These are phyloP conservation scores for Lactarius hatsudake DNA, from an alignment of 768 basidiomycete species.

Conservation along the genomic window DNA sequence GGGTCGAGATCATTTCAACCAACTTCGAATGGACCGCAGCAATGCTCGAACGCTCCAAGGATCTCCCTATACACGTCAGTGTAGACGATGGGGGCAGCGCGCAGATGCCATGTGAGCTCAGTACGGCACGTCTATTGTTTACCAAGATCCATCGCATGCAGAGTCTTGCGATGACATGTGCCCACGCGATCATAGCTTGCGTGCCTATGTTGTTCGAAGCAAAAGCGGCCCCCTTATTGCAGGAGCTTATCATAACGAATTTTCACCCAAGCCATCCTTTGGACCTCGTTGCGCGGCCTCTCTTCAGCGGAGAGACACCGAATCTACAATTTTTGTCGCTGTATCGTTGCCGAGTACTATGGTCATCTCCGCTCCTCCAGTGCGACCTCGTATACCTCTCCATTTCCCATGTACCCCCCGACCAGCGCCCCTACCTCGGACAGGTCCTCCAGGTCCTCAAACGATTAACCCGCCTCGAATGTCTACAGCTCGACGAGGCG, in stretches of 20 bases:
- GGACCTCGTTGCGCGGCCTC: constrained; percentile 11
- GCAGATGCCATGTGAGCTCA: constrained; percentile 11
- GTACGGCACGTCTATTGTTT: constrained; percentile 12
- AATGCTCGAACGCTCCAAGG: constrained; percentile 23
- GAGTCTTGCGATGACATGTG: constrained; percentile 21
- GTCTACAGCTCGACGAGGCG: constrained; percentile 22
- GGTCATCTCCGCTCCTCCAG: constrained; percentile 24
- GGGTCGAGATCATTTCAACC: constrained; percentile 23
- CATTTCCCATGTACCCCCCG: constrained; percentile 19
- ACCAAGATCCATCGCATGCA: constrained; percentile 20
- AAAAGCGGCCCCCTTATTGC: constrained; percentile 12
- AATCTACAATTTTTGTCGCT: constrained; percentile 18
- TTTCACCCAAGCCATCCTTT: constrained; percentile 11
- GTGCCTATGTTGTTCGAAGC: constrained; percentile 18
- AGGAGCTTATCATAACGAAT: constrained; percentile 21
- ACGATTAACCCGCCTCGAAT: constrained; percentile 18
- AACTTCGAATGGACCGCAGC: constrained; percentile 20
- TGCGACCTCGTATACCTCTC: constrained; percentile 24
- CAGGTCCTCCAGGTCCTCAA: constrained; percentile 21
- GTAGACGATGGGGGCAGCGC: constrained; percentile 14
- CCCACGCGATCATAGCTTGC: constrained; percentile 8
- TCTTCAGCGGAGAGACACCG: constrained; percentile 18
- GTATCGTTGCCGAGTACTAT: constrained; percentile 18
- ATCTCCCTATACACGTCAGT: constrained; percentile 22
- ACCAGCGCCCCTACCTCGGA: constrained; percentile 2